Base-by-base conservation (phyloP, 306 rosid genomes). In the Trichosanthes cucumerina region DNA sequence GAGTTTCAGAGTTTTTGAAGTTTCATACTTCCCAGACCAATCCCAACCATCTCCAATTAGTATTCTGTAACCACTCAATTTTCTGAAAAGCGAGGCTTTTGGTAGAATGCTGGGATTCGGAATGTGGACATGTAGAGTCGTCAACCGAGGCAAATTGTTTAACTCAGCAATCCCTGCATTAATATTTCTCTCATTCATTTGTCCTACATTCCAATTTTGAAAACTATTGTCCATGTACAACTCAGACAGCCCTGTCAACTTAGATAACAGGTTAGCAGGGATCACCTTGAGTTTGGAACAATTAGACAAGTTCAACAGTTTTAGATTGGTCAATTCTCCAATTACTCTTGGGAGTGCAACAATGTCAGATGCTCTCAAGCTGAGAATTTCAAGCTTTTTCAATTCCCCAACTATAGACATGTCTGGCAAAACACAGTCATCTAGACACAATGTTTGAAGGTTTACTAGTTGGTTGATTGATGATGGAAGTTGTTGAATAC, bases 331-430 rank as follows among this genome's bases (percentile, higher is more conserved):
- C n/a, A 89, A 41, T 4, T 84, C 81, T 44, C 72, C 79, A 19
- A 89, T 78, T 50, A 77, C 77, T 47, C 19, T 18, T 0, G 91
- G 88, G 38, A 89, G 79, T 12, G 47, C 46, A 24, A 74, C 54
- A 8, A 87, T 19, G 9, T 70, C 31, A 11, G 93, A 89, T 1
- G 24, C 0, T 43, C 75, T 2, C 66, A 87, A 15, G 81, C 88
- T 84, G 4, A 89, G 87, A 71, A 89, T 79, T 85, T 81, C 78
- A 24, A 89, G 79, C 31, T 62, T 83, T 28, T 50, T 79, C 57
- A 89, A 9, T 43, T 79, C n/a, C 0, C 86, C 93, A 16, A 89
- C 76, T 10, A 84, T 3, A 8, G 74, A 4, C 16, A 86, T 0
- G 53, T 80, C 38, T 43, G 47, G 88, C 39, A 89, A 54, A 0